Evolutionary conservation across 176 grass and related monocot species (phyloP).

Genomic region (Rhynchospora breviuscula): DNA sequence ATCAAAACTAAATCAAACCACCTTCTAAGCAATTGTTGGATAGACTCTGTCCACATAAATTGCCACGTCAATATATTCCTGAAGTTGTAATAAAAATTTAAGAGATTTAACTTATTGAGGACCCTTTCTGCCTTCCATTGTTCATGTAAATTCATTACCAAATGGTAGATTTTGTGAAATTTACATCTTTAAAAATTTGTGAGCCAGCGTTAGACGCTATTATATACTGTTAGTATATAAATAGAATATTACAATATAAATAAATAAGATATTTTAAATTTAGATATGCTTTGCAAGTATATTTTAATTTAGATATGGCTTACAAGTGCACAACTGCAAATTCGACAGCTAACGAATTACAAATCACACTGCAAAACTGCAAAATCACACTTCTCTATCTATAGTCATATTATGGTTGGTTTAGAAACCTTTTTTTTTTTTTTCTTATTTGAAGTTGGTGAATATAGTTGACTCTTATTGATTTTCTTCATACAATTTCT

Average conservation of each 20-base stretch:
- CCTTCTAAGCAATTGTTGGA: background rate
- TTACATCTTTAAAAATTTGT: background rate
- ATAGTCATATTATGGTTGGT: background rate
- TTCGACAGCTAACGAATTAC: background rate
- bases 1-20: background rate
- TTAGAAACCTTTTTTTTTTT: background rate
- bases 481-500: background rate
- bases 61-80: background rate
- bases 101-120: background rate
- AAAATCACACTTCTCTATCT: background rate
- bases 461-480: background rate
- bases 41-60: background rate
- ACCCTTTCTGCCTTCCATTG: background rate
- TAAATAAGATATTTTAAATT: background rate
- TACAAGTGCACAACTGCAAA: background rate
- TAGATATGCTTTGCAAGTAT: background rate
- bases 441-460: background rate
- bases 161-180: background rate
- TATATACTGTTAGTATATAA: background rate
- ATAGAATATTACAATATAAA: background rate
- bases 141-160: background rate
- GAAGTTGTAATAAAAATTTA: background rate
- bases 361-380: background rate
- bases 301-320: background rate
- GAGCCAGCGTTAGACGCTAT: background rate